Evolutionary conservation across 768 basidiomycete species (phyloP).

Genomic region (Boletus rex-veris): DNA sequence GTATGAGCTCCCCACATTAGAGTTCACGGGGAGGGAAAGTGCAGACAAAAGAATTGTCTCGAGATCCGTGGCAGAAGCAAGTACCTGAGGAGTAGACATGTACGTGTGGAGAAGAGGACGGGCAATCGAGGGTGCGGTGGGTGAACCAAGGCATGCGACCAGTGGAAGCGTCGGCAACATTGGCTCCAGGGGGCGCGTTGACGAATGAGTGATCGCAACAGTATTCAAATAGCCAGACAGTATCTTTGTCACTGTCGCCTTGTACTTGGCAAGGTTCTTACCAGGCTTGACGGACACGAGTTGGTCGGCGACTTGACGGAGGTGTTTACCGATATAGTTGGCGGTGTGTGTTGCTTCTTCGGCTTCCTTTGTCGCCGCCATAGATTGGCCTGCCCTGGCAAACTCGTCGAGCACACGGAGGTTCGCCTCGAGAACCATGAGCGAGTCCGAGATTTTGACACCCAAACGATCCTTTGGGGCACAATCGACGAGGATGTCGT

Average conservation of each 20-base stretch:
- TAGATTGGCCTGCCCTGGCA: neutral
- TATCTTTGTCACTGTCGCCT: conserved; percentile 10
- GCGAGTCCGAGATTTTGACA: conserved; percentile 37
- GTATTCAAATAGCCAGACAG: conserved; percentile 19
- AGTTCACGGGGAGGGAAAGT: conserved; percentile 24
- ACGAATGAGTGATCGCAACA: neutral
- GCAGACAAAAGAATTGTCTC: conserved; percentile 42
- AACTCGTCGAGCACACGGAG: conserved; percentile 30
- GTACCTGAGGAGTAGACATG: conserved; percentile 34
- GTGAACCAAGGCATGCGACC: conserved; percentile 32
- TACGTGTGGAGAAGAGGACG: conserved; percentile 46
- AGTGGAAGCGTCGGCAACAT: conserved; percentile 27
- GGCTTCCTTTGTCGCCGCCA: neutral
- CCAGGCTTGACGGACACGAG: conserved; percentile 13
- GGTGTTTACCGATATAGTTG: conserved; percentile 29
- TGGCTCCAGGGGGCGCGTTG: neutral
- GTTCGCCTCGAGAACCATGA: conserved; percentile 44
- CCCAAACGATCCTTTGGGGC: conserved; percentile 34
- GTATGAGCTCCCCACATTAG: conserved; percentile 20
- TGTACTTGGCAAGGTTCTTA: conserved; percentile 16
- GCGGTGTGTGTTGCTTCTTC: conserved; percentile 14
- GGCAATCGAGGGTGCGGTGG: conserved; percentile 34
- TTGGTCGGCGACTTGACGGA: neutral
- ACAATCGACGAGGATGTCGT: conserved; percentile 36
- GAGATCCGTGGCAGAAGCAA: conserved; percentile 40